A percentile compares a stretch with the other conserved stretches of the same genome.
Conservation (phyloP, 441 rosid genomes). For the Erodium moschatum region DNA sequence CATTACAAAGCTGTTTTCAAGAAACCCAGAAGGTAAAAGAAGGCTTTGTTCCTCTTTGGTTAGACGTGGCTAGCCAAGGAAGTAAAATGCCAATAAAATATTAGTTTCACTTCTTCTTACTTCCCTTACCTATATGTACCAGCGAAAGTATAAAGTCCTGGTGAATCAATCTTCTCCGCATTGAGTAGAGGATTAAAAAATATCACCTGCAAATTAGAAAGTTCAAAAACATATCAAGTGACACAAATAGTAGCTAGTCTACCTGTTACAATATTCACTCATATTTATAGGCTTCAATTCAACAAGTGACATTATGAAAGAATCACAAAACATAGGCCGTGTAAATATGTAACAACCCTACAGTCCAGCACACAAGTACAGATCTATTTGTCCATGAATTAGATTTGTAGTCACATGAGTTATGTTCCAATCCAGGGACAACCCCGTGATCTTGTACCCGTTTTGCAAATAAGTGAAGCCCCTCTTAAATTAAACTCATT, state of each 20-base stretch:
- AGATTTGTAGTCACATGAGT: constrained; percentile 19
- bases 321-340: background rate
- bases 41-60: too few species aligned
- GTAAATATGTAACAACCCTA: background rate
- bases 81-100: too few species aligned
- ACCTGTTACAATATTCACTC: background rate
- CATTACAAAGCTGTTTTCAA: too few species aligned
- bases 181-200: constrained; percentile 24
- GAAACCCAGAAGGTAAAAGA: too few species aligned
- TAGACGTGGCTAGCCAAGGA: too few species aligned
- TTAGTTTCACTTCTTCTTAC: background rate
- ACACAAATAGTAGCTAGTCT: background rate
- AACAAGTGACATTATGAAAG: constrained; percentile 24
- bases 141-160: constrained; percentile 19
- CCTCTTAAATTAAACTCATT: constrained; percentile 41
- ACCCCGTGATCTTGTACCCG: constrained; percentile 30
- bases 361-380: constrained; percentile 33
- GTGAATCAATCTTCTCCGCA: constrained; percentile 25
- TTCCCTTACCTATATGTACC: constrained; percentile 26
- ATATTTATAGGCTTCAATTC: background rate
- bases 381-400: too few species aligned
- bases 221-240: background rate
- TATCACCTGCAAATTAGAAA: constrained; percentile 32
- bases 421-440: constrained; percentile 34
- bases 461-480: constrained; percentile 36